These are phyloP conservation scores for Mycena amicta DNA, from an alignment of 768 basidiomycete species.

Conservation along the genomic window DNA sequence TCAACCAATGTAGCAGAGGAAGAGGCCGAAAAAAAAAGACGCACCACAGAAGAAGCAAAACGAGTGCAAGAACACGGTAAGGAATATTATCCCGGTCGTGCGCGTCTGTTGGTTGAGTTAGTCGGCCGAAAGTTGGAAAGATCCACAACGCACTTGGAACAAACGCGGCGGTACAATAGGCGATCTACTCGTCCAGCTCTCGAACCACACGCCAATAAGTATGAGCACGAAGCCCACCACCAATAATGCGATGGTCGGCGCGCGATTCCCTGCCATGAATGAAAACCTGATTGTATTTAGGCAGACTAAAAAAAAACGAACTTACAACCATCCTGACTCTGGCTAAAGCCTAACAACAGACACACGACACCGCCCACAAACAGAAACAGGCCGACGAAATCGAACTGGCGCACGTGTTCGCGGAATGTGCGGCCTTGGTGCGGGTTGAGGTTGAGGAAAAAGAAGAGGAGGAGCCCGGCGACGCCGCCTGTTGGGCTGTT, in stretches of 20 bases:
- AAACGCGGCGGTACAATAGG: conserved; percentile 76
- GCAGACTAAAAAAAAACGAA: not conserved
- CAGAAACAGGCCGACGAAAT: conserved; percentile 67
- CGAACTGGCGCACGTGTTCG: conserved; percentile 64
- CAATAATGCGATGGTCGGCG: conserved; percentile 65
- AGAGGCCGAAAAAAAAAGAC: not conserved
- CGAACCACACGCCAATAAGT: conserved; percentile 55
- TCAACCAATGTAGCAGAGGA: no score
- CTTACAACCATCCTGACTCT: conserved; percentile 66
- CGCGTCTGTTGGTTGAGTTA: conserved; percentile 51
- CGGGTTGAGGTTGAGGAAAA: conserved; percentile 79
- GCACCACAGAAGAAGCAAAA: conserved; percentile 62
- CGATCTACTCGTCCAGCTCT: conserved; percentile 60
- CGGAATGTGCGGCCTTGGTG: conserved; percentile 58
- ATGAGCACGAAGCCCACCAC: conserved; percentile 57
- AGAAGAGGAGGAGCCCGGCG: conserved; percentile 62
- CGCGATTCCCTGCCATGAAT: conserved; percentile 48
- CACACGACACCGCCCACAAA: conserved; percentile 66
- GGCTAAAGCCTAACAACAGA: conserved; percentile 72
- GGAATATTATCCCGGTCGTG: conserved; percentile 64
- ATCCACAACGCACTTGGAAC: conserved; percentile 65
- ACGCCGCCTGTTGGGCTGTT: conserved; percentile 73
- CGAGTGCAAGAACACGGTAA: conserved; percentile 64
- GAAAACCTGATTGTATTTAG: not conserved
- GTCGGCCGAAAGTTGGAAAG: not conserved